These are phyloP conservation scores for Calendula officinalis DNA, from an alignment of 129 eudicot species.

Conservation along the genomic window DNA sequence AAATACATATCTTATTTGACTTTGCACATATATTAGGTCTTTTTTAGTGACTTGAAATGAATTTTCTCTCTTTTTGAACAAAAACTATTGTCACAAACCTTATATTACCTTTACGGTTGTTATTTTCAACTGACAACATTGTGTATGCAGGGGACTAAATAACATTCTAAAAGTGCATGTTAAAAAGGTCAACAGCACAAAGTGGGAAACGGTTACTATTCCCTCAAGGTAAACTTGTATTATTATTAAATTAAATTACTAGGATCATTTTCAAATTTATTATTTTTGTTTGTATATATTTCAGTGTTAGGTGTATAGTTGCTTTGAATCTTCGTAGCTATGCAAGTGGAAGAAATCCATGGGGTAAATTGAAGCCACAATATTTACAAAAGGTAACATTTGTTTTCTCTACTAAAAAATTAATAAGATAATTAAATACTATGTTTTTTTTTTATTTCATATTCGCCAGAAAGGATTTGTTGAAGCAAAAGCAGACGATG, in stretches of 20 bases:
- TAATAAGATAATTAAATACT: neutral
- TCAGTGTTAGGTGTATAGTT: slow-evolving; percentile 90
- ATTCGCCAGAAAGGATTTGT: slow-evolving; percentile 78
- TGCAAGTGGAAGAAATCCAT: slow-evolving; percentile 97
- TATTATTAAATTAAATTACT: neutral
- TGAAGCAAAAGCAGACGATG: slow-evolving; percentile 82
- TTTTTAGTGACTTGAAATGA: too few relatives aligned
- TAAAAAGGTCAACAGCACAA: slow-evolving; percentile 56
- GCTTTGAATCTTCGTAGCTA: slow-evolving; percentile 89
- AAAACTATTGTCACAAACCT: neutral
- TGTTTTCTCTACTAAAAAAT: neutral
- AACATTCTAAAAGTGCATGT: slow-evolving; percentile 81
- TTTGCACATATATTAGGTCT: neutral
- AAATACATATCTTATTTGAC: neutral
- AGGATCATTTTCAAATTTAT: neutral
- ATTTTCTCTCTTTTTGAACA: neutral
- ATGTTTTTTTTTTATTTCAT: neutral
- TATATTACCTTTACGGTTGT: neutral
- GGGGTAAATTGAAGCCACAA: slow-evolving; percentile 91
- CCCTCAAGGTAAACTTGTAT: slow-evolving; percentile 64
- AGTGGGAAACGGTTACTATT: slow-evolving; percentile 75
- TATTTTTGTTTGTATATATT: slow-evolving; percentile 8
- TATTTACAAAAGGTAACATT: slow-evolving; percentile 77
- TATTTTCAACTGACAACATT: slow-evolving; percentile 8
- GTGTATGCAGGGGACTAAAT: slow-evolving; percentile 74